These are phyloP conservation scores for Corrigiola litoralis DNA, from an alignment of 179 eudicot species.

Conservation along the genomic window DNA sequence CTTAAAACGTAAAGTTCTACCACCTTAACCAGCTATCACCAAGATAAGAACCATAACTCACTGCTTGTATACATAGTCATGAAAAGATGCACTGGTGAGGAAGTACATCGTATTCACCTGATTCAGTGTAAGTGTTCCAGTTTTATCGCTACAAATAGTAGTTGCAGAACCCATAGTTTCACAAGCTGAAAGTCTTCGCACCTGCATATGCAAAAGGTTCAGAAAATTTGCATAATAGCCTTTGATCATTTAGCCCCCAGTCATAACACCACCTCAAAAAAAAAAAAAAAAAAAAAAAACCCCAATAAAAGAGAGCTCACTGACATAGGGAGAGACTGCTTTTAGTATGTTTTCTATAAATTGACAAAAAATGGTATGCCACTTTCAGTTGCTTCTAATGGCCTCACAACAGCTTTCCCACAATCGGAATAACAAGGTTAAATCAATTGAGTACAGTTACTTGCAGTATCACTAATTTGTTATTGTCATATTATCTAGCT, in stretches of 20 bases:
- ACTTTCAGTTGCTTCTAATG: neutral
- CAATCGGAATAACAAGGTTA: no score
- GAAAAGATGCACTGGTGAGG: neutral
- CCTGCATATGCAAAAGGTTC: conserved; percentile 38
- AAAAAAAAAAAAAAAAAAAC: neutral
- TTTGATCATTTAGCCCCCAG: neutral
- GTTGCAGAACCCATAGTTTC: conserved; percentile 99
- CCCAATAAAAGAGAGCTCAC: neutral
- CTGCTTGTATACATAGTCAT: neutral
- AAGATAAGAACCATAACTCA: neutral
- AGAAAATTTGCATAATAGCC: neutral
- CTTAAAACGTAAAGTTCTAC: neutral
- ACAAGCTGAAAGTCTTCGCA: conserved; percentile 96
- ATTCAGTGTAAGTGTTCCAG: conserved; percentile 91
- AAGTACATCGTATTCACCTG: conserved; percentile 42
- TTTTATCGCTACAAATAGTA: conserved; percentile 96
- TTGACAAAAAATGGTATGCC: no score
- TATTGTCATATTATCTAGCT: neutral
- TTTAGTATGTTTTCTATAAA: no score
- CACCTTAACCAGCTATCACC: neutral
- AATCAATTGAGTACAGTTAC: neutral
- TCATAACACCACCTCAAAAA: no score
- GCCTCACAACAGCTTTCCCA: neutral
- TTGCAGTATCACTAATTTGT: neutral
- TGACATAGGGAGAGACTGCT: no score